Evolutionary conservation across 176 grass and related monocot genomes (phyloP).

Genomic region (Oryza longistaminata): DNA sequence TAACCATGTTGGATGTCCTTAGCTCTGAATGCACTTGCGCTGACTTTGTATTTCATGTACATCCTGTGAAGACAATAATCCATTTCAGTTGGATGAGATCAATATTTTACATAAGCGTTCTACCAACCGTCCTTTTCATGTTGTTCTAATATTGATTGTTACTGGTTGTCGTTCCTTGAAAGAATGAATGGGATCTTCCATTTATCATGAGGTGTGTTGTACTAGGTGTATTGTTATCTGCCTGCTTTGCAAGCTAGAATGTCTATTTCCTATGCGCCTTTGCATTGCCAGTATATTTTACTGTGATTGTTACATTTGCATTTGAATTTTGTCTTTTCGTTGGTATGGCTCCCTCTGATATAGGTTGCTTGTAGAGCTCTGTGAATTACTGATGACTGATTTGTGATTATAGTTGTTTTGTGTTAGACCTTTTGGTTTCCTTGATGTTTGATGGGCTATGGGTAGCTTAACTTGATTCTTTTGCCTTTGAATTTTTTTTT

Average conservation of each 20-base stretch:
- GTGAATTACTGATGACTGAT: neutral
- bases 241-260: neutral
- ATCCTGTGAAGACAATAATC: neutral
- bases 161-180: too few relatives aligned
- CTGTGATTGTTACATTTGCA: neutral
- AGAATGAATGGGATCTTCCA: too few relatives aligned
- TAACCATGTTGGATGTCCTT: neutral
- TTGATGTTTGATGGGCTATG: too few relatives aligned
- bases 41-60: neutral
- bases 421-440: neutral
- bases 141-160: neutral
- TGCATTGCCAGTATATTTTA: neutral
- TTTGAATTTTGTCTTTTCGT: too few relatives aligned
- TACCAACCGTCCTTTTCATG: too few relatives aligned
- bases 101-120: neutral
- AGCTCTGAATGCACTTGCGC: neutral
- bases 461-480: too few relatives aligned
- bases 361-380: too few relatives aligned
- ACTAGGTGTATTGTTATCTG: too few relatives aligned
- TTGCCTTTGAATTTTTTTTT: neutral
- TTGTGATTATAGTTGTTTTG: neutral
- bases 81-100: neutral
- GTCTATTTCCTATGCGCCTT: neutral
- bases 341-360: neutral
- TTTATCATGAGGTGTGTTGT: too few relatives aligned